Percentiles rank a stretch among this genome's conserved stretches.
Conservation (phyloP, 768 basidiomycete species). For the Neoboletus brunneissimus region DNA sequence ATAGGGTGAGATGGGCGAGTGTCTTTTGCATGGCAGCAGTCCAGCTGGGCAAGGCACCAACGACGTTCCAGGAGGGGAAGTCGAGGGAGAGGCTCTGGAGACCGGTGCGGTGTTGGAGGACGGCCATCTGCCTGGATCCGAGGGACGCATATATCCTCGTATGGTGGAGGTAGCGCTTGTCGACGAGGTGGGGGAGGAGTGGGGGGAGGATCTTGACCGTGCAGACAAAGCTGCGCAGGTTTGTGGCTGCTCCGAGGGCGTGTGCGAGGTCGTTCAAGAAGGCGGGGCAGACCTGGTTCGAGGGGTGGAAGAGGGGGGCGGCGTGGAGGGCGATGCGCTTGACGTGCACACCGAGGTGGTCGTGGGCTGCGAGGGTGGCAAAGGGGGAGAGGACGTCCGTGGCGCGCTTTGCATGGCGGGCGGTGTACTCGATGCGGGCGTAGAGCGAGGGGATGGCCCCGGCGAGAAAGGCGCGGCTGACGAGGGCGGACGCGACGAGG, state of each 20-base stretch:
- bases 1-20: constrained; percentile 55
- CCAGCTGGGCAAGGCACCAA: constrained; percentile 62
- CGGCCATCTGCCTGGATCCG: constrained; percentile 46
- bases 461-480: constrained; percentile 62
- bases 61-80: constrained; percentile 58
- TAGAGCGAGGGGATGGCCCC: constrained; percentile 66
- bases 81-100: constrained; percentile 54
- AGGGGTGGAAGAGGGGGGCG: constrained; percentile 41
- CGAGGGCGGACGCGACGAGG: constrained; percentile 58
- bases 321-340: constrained; percentile 55
- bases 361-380: constrained; percentile 50
- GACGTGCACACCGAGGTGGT: constrained; percentile 54
- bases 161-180: constrained; percentile 43
- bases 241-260: constrained; percentile 48
- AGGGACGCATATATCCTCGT: constrained; percentile 53
- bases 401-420: constrained; percentile 54
- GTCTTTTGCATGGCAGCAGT: constrained; percentile 39
- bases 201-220: constrained; percentile 44
- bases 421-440: constrained; percentile 50
- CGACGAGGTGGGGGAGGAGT: constrained; percentile 46
- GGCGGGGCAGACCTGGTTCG: constrained; percentile 31
- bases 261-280: constrained; percentile 54
- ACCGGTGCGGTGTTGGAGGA: constrained; percentile 38
- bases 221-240: constrained; percentile 58
- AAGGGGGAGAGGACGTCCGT: constrained; percentile 57